Conservation (phyloP, 306 rosid species). For the Prunus mume region DNA sequence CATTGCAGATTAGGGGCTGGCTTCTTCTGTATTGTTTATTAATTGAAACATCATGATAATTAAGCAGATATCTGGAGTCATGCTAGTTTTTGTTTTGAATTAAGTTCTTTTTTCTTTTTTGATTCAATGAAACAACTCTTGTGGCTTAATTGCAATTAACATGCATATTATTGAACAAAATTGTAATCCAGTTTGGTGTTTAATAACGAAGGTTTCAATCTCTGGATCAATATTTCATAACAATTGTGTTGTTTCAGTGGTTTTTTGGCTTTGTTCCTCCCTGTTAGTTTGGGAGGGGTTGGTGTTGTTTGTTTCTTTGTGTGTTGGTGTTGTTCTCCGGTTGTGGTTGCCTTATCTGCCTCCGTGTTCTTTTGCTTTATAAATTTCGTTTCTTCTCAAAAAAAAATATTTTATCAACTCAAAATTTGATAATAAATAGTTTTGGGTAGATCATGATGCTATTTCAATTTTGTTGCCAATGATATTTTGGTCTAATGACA, state of each 20-base stretch:
- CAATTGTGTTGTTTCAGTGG: no score
- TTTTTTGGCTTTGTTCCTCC: no score
- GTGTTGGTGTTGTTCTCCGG: no score
- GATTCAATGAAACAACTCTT: background rate
- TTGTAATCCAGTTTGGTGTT: background rate
- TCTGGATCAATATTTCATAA: background rate
- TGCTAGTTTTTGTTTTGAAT: background rate
- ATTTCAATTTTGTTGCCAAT: background rate
- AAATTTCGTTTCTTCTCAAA: no score
- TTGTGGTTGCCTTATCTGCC: no score
- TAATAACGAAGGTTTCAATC: background rate
- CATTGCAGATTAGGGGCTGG: background rate
- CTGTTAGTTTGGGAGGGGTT: no score
- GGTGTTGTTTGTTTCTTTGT: no score
- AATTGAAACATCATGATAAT: background rate
- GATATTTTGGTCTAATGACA: background rate
- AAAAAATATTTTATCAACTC: background rate
- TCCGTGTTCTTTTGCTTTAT: no score
- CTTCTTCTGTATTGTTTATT: conserved; percentile 2
- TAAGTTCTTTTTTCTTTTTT: background rate
- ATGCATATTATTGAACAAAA: background rate
- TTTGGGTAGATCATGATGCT: background rate
- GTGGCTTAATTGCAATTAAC: background rate
- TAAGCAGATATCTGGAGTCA: background rate
- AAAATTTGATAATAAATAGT: background rate